Evolutionary conservation across 2,329 filamentous ascomycete genomes (phyloP), one percentile per base, ranked within the genome.

Genomic region (Apiospora koreana): DNA sequence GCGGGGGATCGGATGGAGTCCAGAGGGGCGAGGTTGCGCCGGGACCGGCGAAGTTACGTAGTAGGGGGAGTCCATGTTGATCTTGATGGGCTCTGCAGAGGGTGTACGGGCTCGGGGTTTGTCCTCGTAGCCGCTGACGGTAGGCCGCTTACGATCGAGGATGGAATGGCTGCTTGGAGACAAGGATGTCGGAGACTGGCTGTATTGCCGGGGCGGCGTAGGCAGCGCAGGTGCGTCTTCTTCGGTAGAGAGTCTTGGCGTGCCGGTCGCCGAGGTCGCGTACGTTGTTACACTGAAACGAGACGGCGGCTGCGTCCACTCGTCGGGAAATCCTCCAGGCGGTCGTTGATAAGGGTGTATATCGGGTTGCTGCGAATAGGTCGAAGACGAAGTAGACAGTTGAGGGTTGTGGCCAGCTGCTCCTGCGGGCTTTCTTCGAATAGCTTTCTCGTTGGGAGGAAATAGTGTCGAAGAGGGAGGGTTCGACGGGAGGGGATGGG

Each of bases 241-340:
- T 69, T 82, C 81, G 23, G 78, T 72, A 42, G 82, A 82, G 42
- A 79, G 74, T 66, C 79, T 82, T 69, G 80, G 83, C 58, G 79
- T 84, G 23, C 80, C 83, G 16, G 81, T 79, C 62, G 84, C 79
- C 6, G 88, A 86, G 1, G 89, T 88, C 31, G 86, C 85, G 75
- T 87, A 90, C 1, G 89, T 92, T 9, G 88, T 90, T 72, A 87
- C 83, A 79, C 89, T 92, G 78, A 92, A 92, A 64, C 88, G 87
- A 66, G 89, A 92, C 2, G 83, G 79, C 7, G 88, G 88, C 70
- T 88, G 86, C 16, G 82, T 80, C 83, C 85, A 86, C 46, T 85
- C 76, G 58, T 83, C 80, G 45, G 65, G 54, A 65, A 70, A 72
- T 58, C 69, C 71, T 8, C 71, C 65, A 8, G 70, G 71, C 41